Base-by-base conservation (phyloP, 805 yeast genomes). In the Ogataea trehaloabstinens region DNA sequence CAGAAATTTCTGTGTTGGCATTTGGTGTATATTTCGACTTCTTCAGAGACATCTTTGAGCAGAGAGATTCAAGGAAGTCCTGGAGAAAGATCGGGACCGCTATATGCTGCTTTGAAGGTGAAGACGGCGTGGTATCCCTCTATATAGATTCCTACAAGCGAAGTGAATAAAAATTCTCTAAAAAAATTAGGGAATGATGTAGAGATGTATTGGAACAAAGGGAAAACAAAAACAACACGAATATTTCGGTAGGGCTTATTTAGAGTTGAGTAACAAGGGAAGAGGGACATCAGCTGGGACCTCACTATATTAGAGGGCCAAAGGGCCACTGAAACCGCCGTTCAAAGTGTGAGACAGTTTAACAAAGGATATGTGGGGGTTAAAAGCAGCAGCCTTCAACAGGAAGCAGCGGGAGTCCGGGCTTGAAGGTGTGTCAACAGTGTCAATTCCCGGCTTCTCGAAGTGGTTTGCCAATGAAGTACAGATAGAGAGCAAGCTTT, bases 291-390 rank as follows among this genome's bases (percentile, higher is more conserved):
- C n/a, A n/a, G n/a, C n/a, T n/a, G n/a, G n/a, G n/a, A n/a, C n/a
- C n/a, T n/a, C n/a, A n/a, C n/a, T n/a, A n/a, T n/a, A n/a, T n/a
- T n/a, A n/a, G n/a, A n/a, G n/a, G n/a, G n/a, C n/a, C n/a, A n/a
- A n/a, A n/a, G n/a, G n/a, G n/a, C n/a, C n/a, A n/a, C n/a, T n/a
- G n/a, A n/a, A n/a, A n/a, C n/a, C n/a, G n/a, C n/a, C n/a, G n/a
- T n/a, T n/a, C n/a, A n/a, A n/a, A n/a, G n/a, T n/a, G n/a, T n/a
- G n/a, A n/a, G n/a, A n/a, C n/a, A n/a, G n/a, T n/a, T n/a, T n/a
- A n/a, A n/a, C n/a, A n/a, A n/a, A n/a, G n/a, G n/a, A n/a, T 17
- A 58, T 58, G 62, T 57, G 62, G 55, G 62, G 63, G n/a, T 40
- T 58, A 35, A 51, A 46, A 38, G 55, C 56, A 17, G 52, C 53